These are phyloP conservation scores for Penicillium taxi DNA, from an alignment of 495 filamentous ascomycete species.

Conservation along the genomic window DNA sequence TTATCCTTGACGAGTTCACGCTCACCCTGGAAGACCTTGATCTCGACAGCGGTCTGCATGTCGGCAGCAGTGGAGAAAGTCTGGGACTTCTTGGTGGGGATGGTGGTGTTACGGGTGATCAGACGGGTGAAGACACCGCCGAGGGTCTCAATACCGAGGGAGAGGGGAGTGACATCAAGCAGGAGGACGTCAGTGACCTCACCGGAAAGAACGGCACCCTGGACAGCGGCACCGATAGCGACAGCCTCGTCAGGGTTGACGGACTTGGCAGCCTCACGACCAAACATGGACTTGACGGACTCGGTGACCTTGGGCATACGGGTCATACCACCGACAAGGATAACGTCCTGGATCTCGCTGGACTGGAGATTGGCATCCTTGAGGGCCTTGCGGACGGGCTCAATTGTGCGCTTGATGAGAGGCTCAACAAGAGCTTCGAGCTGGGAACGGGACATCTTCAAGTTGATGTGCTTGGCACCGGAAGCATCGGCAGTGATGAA, in stretches of 20 bases:
- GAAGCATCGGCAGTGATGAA: constrained; percentile 96
- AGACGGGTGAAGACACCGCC: constrained; percentile 98
- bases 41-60: constrained; percentile 99
- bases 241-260: constrained; percentile 99
- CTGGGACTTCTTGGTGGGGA: constrained; percentile 99
- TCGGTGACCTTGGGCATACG: constrained; percentile 99
- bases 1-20: constrained; percentile 99
- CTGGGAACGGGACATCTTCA: constrained; percentile 85
- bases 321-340: constrained; percentile 98
- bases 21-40: constrained; percentile 99
- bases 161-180: constrained; percentile 94
- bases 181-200: constrained; percentile 95
- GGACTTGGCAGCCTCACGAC: constrained; percentile 95
- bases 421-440: constrained; percentile 92
- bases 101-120: constrained; percentile 99
- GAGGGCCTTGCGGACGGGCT: constrained; percentile 92
- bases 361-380: constrained; percentile 94
- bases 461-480: constrained; percentile 96
- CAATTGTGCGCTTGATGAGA: constrained; percentile 75
- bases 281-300: constrained; percentile 95
- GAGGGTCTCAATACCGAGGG: constrained; percentile 98
- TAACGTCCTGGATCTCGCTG: constrained; percentile 97
- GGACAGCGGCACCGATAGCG: constrained; percentile 95
- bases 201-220: constrained; percentile 93
- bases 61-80: constrained; percentile 97